Evolutionary conservation across 768 basidiomycete species (phyloP).

Genomic region (Cystoderma amianthinum): DNA sequence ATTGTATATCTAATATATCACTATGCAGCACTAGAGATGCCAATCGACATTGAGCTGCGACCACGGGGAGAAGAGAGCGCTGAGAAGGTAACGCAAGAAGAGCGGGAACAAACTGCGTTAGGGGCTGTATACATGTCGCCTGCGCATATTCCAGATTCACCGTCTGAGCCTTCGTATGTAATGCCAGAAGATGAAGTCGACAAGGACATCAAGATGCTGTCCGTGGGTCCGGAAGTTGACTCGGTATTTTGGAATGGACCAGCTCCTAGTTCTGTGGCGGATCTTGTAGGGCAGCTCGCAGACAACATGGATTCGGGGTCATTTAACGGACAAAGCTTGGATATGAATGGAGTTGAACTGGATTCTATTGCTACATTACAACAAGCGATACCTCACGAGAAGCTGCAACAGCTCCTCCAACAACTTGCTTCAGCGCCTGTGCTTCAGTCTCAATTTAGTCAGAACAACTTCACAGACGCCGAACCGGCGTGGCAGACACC

Average conservation of each 20-base stretch:
- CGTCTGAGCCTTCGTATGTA: slow-evolving; percentile 53
- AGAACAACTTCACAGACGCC: slow-evolving; percentile 19
- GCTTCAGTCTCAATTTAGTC: slow-evolving; percentile 19
- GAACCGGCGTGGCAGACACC: slow-evolving; percentile 32
- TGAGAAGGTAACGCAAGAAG: slow-evolving; percentile 67
- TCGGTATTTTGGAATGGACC: slow-evolving; percentile 55
- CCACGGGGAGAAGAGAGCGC: slow-evolving; percentile 61
- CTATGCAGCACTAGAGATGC: slow-evolving; percentile 64
- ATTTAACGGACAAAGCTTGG: slow-evolving; percentile 20
- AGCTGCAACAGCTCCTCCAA: slow-evolving; percentile 55
- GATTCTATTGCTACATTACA: slow-evolving; percentile 38
- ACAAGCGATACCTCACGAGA: slow-evolving; percentile 45
- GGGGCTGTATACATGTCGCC: slow-evolving; percentile 67
- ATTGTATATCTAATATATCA: slow-evolving; percentile 17
- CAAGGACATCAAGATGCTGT: slow-evolving; percentile 55
- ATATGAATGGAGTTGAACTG: slow-evolving; percentile 32
- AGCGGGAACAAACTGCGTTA: slow-evolving; percentile 72
- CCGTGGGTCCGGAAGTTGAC: slow-evolving; percentile 62
- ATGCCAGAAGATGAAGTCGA: slow-evolving; percentile 69
- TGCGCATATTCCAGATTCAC: slow-evolving; percentile 71
- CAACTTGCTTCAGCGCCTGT: slow-evolving; percentile 19
- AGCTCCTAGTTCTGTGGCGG: slow-evolving; percentile 48
- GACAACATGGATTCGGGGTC: slow-evolving; percentile 29
- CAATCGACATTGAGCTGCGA: slow-evolving; percentile 43
- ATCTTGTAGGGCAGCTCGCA: slow-evolving; percentile 61